These are phyloP conservation scores for Capronia americana DNA, from an alignment of 2,329 filamentous ascomycete genomes.

Conservation along the genomic window DNA sequence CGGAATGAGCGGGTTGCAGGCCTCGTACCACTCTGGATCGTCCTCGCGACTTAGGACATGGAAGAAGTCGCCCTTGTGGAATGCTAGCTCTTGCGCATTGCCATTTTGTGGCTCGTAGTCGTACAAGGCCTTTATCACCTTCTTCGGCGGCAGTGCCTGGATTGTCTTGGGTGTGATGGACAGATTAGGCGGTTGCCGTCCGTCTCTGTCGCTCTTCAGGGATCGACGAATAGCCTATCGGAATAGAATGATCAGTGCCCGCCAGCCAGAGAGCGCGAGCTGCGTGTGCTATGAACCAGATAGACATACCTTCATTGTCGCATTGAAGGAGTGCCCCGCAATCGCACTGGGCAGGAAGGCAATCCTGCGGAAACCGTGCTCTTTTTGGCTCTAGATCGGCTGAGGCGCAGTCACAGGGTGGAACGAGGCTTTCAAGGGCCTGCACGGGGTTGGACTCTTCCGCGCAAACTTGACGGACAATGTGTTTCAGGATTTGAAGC, in stretches of 20 bases:
- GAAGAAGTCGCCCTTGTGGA: conserved; percentile 95
- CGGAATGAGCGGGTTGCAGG: conserved; percentile 89
- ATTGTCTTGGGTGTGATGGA: conserved; percentile 84
- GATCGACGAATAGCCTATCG: conserved; percentile 79
- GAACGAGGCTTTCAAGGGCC: conserved; percentile 28
- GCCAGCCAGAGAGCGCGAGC: background rate
- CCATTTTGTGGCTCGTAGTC: conserved; percentile 79
- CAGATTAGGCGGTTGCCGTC: conserved; percentile 65
- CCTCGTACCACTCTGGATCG: conserved; percentile 96
- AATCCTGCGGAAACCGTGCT: conserved; percentile 14
- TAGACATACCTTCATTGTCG: conserved; percentile 38
- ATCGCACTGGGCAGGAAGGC: conserved; percentile 19
- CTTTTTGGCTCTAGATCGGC: conserved; percentile 31
- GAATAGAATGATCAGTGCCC: conserved; percentile 19
- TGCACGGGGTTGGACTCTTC: conserved; percentile 24
- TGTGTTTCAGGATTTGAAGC: conserved; percentile 27
- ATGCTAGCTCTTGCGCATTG: conserved; percentile 77
- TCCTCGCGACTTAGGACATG: conserved; percentile 96
- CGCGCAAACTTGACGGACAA: conserved; percentile 21
- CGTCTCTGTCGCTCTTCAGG: conserved; percentile 84
- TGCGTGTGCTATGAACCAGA: conserved; percentile 6
- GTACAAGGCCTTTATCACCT: conserved; percentile 98
- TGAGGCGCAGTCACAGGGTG: conserved; percentile 33
- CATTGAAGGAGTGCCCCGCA: conserved; percentile 35
- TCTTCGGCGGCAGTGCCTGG: conserved; percentile 90